Evolutionary conservation across 2,329 filamentous ascomycete species (phyloP), one percentile per base, ranked within the genome.

Genomic region (Mollisiaceae sp.): DNA sequence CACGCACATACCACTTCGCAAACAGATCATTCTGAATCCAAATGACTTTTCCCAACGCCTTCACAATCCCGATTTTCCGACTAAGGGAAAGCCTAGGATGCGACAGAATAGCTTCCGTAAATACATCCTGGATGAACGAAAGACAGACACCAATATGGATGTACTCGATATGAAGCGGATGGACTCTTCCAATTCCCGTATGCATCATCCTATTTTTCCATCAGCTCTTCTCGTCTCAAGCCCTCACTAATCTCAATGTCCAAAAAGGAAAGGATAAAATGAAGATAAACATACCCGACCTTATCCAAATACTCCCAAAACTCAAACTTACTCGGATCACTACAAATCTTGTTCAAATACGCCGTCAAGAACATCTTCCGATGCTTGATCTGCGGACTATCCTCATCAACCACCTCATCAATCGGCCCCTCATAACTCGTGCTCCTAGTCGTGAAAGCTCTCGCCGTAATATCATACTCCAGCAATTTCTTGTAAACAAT

Each of bases 11-110:
- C 89, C 90, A 93, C 76, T 90, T 91, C n/a, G 91, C 90, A 75
- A 94, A 91, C 27, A 94, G 82, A 75, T 94, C 91, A 73, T 94
- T 94, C 77, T 94, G 91, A 69, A 94, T 93, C 91, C 91, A 93
- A 68, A 94, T 90, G 38, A 94, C 87, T 76, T 94, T 94, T 65
- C 86, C 86, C n/a, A 94, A 81, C 1, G 91, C 91, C 75, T 90
- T 91, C 60, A 93, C 84, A 9, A 94, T 82, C 18, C 87, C 89
- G 35, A 91, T 89, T 79, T 93, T 93, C 76, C 86, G 84, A 61
- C 83, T 81, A 70, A 92, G 82, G 38, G 83, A 81, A 38, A 94
- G 81, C 2, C 86, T 83, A 2, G 63, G 63, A 32, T 69, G 84
- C 5, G 86, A 89, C 45, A 94, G 82, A 61, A 94, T 87, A 20